Evolutionary conservation across 352 stramenopile species (phyloP).

Genomic region (Phytophthora palmivora): DNA sequence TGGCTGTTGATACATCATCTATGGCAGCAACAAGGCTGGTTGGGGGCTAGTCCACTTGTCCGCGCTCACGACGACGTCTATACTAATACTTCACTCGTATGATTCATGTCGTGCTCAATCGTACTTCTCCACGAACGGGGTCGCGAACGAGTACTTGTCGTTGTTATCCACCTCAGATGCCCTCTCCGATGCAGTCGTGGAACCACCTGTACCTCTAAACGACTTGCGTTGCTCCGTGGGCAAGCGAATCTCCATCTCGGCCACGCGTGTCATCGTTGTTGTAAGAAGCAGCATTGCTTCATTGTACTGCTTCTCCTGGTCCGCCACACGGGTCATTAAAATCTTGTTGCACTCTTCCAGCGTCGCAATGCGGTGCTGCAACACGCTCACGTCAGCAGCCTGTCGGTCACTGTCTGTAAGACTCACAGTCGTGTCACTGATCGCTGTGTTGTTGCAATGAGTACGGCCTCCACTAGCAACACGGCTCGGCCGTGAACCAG

Average conservation of each 20-base stretch:
- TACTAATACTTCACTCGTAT: constrained; percentile 45
- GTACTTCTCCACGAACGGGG: constrained; percentile 71
- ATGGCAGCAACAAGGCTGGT: constrained; percentile 25
- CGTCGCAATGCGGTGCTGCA: constrained; percentile 61
- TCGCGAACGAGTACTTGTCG: constrained; percentile 63
- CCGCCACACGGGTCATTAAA: constrained; percentile 65
- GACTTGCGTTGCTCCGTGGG: constrained; percentile 56
- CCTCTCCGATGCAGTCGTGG: constrained; percentile 57
- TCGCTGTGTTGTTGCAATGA: constrained; percentile 42
- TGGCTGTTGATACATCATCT: constrained; percentile 24
- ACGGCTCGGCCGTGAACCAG: constrained; percentile 32
- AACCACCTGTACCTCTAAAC: constrained; percentile 50
- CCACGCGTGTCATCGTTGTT: constrained; percentile 86
- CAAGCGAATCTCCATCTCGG: constrained; percentile 82
- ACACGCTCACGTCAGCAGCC: constrained; percentile 50
- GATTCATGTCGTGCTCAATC: constrained; percentile 38
- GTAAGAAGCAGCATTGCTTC: constrained; percentile 87
- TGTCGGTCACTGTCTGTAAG: constrained; percentile 50
- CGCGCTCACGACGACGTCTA: constrained; percentile 31
- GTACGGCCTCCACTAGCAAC: constrained; percentile 26
- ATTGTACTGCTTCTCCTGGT: constrained; percentile 89
- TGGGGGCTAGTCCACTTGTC: constrained; percentile 11
- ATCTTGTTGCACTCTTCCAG: constrained; percentile 83
- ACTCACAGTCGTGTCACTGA: constrained; percentile 68
- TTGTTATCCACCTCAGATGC: constrained; percentile 49